A percentile compares a stretch with the other conserved stretches of the same genome.
These are phyloP conservation scores for Globisporangium spinosum DNA, from an alignment of 352 stramenopile genomes.

Conservation along the genomic window DNA sequence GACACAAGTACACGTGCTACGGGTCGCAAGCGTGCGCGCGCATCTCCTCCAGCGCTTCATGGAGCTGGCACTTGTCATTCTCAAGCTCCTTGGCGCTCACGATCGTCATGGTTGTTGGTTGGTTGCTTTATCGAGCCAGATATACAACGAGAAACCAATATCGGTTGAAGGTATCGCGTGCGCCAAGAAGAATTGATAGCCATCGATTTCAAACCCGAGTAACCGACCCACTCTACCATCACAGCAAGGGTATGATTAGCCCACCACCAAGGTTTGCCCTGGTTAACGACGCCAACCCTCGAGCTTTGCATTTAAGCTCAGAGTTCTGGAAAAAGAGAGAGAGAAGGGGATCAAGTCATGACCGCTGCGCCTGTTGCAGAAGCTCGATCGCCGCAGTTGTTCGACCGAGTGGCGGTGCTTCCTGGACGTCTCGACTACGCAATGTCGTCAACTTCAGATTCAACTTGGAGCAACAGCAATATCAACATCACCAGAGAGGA, in stretches of 20 bases:
- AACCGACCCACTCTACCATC: background rate
- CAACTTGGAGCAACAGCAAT: background rate
- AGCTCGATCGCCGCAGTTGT: background rate
- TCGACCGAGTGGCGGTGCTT: conserved; percentile 4
- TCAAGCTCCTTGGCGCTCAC: background rate
- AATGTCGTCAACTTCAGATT: background rate
- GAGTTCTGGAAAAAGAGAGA: background rate
- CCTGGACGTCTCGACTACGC: conserved; percentile 4
- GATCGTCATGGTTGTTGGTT: background rate
- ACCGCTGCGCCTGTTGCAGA: background rate
- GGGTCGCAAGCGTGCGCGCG: conserved; percentile 12
- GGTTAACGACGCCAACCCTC: background rate
- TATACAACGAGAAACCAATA: no score
- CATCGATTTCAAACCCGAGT: background rate
- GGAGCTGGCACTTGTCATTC: conserved; percentile 14
- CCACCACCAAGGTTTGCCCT: background rate
- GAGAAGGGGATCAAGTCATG: background rate
- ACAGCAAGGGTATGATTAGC: background rate
- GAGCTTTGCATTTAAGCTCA: background rate
- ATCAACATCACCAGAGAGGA: conserved; percentile 14
- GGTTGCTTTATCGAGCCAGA: background rate
- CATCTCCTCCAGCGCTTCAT: conserved; percentile 24
- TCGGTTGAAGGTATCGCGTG: background rate
- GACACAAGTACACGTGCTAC: conserved; percentile 29
- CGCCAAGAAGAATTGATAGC: background rate